Conservation (phyloP, 176 grass and related monocot species). For the Melocanna baccifera region DNA sequence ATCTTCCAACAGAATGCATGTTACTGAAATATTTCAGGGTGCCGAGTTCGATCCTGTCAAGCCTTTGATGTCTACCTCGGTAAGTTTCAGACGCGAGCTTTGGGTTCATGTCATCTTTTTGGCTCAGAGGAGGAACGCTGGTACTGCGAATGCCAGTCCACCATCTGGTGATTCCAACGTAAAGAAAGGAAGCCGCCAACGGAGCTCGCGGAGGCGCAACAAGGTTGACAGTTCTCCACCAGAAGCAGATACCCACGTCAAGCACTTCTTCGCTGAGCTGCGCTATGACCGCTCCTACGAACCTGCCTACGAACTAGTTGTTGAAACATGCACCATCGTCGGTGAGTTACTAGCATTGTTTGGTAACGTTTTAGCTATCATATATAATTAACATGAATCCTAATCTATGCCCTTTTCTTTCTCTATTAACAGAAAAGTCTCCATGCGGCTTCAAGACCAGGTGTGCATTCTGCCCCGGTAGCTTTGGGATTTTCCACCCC, state of each 20-base stretch:
- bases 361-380: no score
- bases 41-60: not conserved
- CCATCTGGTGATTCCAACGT: no score
- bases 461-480: no score
- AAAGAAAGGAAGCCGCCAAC: no score
- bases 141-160: not conserved
- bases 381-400: no score
- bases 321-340: conserved; percentile 5
- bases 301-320: no score
- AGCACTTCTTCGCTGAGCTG: conserved; percentile 23
- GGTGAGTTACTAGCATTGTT: not conserved
- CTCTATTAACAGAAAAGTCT: no score
- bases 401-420: no score
- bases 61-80: not conserved
- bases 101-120: conserved; percentile 24
- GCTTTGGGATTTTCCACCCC: no score
- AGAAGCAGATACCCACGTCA: not conserved
- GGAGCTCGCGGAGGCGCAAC: not conserved
- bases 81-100: not conserved
- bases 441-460: no score
- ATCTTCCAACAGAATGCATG: not conserved
- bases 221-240: not conserved
- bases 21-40: conserved; percentile 3
- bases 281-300: not conserved
- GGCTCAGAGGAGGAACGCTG: not conserved